Percentiles rank a stretch among this genome's conserved stretches.
phyloP scores from a whole-genome alignment of 495 filamentous ascomycete genomes.

The Penicillium malachiteum region DNA sequence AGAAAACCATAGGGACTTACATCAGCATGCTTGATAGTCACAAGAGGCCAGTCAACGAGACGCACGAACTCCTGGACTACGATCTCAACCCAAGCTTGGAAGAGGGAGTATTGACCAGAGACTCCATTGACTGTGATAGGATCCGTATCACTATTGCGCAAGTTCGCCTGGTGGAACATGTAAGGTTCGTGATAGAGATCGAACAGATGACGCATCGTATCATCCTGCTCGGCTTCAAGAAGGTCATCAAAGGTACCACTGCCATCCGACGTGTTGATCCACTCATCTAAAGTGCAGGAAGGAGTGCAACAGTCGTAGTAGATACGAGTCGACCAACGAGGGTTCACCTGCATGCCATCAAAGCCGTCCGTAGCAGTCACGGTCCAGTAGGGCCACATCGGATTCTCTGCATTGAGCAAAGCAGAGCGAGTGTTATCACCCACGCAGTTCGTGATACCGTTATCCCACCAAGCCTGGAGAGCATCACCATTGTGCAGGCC shows the following conservation, averaged over 20 bases:
- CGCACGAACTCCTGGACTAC: constrained; percentile 56
- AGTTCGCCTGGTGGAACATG: constrained; percentile 58
- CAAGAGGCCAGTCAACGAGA: constrained; percentile 58
- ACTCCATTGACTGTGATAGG: constrained; percentile 53
- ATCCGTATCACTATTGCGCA: constrained; percentile 49
- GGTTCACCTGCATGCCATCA: constrained; percentile 56
- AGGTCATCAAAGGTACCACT: constrained; percentile 49
- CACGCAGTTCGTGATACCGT: constrained; percentile 58
- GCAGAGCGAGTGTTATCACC: constrained; percentile 50
- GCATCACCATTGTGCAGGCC: constrained; percentile 66
- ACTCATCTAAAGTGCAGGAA: constrained; percentile 56
- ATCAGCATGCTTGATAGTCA: constrained; percentile 27
- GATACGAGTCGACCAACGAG: constrained; percentile 62
- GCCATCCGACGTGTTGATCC: constrained; percentile 58
- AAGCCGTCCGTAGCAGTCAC: constrained; percentile 52
- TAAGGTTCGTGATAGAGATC: constrained; percentile 52
- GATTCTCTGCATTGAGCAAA: constrained; percentile 47
- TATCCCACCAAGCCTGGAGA: constrained; percentile 56
- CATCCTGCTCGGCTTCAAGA: constrained; percentile 46
- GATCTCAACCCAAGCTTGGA: constrained; percentile 63
- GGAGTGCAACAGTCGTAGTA: constrained; percentile 64
- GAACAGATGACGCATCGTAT: constrained; percentile 56
- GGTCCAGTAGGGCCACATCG: constrained; percentile 57
- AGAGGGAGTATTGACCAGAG: constrained; percentile 48
- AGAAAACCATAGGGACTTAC: background rate